phyloP scores from a whole-genome alignment of 2,329 filamentous ascomycete species.

The Iodosphaeria phyllophila region DNA sequence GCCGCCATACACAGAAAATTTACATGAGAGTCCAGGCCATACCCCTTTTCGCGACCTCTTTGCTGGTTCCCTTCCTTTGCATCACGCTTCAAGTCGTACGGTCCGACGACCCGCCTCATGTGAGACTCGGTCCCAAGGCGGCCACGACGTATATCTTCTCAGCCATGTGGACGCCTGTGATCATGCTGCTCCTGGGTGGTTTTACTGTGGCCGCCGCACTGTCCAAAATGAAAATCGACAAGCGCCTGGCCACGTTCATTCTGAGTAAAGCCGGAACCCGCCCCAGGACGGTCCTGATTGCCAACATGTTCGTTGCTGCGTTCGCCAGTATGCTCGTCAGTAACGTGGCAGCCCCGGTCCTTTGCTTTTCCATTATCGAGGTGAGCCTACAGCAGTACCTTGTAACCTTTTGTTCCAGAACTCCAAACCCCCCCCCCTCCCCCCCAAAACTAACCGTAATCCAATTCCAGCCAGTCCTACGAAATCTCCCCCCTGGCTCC shows the following conservation, averaged over 20 bases:
- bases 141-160: conserved; percentile 76
- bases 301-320: conserved; percentile 96
- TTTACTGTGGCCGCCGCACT: conserved; percentile 91
- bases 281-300: conserved; percentile 76
- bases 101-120: conserved; percentile 46
- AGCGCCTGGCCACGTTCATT: conserved; percentile 89
- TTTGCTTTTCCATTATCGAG: conserved; percentile 96
- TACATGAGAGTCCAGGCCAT: conserved; percentile 44
- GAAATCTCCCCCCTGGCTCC: conserved; percentile 77
- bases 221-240: conserved; percentile 95
- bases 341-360: conserved; percentile 89
- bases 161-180: conserved; percentile 98
- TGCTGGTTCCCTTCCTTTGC: conserved; percentile 83
- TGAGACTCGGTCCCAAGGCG: conserved; percentile 57
- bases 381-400: conserved; percentile 22
- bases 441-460: not conserved
- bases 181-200: conserved; percentile 90
- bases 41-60: conserved; percentile 86
- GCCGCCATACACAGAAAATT: too few species aligned
- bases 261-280: conserved; percentile 90
- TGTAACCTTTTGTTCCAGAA: too few species aligned
- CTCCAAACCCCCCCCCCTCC: too few species aligned
- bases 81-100: conserved; percentile 75
- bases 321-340: conserved; percentile 99
- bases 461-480: conserved; percentile 52